phyloP scores from a whole-genome alignment of 202 grass and related monocot genomes.

The Brachypodium distachyon region DNA sequence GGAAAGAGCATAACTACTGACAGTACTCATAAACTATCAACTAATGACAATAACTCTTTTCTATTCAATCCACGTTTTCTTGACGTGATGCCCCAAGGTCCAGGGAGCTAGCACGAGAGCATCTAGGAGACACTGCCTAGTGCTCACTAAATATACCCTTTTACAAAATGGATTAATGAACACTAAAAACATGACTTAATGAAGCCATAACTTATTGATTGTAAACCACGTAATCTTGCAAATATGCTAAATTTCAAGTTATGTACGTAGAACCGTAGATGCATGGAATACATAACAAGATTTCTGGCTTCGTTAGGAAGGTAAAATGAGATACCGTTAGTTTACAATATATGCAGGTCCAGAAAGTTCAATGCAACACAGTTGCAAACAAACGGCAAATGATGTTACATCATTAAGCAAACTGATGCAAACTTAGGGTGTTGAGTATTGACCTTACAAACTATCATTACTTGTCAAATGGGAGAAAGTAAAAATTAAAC shows the following conservation, averaged over 20 bases:
- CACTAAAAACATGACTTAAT: background rate
- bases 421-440: background rate
- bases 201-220: background rate
- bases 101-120: background rate
- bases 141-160: background rate
- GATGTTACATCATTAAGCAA: background rate
- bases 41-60: background rate
- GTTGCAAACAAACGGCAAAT: background rate
- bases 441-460: background rate
- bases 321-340: background rate
- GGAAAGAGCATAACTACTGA: background rate
- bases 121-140: background rate
- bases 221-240: background rate
- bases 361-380: background rate
- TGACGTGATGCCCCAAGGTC: background rate
- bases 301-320: background rate
- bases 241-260: background rate
- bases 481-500: background rate
- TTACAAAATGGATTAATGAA: background rate
- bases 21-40: background rate
- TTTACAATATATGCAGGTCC: background rate
- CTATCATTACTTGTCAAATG: background rate
- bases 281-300: background rate
- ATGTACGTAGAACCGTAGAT: background rate
- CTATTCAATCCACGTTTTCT: background rate